Base-by-base conservation (phyloP, 495 filamentous ascomycete genomes). In the Annulohypoxylon nitens region DNA sequence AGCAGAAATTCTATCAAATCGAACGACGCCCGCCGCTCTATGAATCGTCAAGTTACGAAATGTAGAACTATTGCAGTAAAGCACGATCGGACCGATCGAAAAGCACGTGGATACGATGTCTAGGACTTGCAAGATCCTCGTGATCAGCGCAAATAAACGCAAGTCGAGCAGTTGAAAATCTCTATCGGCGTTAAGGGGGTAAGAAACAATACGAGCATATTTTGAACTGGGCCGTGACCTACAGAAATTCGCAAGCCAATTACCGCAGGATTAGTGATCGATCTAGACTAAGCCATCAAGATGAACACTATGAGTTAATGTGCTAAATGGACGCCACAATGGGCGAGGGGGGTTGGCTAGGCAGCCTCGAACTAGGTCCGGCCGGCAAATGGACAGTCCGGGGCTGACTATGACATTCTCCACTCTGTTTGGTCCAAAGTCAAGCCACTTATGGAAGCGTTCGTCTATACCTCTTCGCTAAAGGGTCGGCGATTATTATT, bases 391-490 rank as follows among this genome's bases (percentile, higher is more conserved):
- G 51, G 60, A 34, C 33, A 53, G 26, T 51, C 57, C 18, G 57
- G 16, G 20, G 57, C 57, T 57, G 20, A 23, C 12, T 23, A 25
- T 39, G 41, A 39, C 37, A 11, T 69, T 51, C 14, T 37, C 47
- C 12, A 41, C 59, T 36, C 33, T 33, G 33, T 30, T 45, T 50
- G 61, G 66, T 61, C 54, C 45, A 48, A 11, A 16, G 37, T 54
- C 50, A 70, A 64, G 71, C 60, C 47, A 60, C 54, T 54, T 61
- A 60, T 61, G 45, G 18, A 61, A 45, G 1, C 54, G 30, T 61
- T 23, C 26, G 41, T 34, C 47, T 50, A 16, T 20, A 5, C 57
- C 10, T 18, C 9, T 4, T 65, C 36, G 36, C 55, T 36, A 60
- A 60, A 39, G 47, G 60, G 39, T 61, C 30, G 30, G 11, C 20